Base-by-base conservation (phyloP, 495 filamentous ascomycete species). In the Talaromyces liani region DNA sequence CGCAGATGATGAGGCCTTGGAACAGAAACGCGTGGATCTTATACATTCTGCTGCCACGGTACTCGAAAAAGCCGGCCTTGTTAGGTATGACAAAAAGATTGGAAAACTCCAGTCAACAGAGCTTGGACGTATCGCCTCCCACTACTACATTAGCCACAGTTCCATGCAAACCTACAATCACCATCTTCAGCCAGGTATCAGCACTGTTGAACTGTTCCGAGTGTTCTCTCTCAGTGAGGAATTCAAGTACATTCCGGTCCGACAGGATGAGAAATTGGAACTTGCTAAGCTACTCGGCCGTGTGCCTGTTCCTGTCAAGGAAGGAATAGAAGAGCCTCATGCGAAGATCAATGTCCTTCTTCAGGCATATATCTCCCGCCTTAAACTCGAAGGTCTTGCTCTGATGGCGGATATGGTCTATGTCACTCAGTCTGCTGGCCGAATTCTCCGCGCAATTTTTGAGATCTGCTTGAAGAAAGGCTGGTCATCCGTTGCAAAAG, bases 331-430 rank as follows among this genome's bases (percentile, higher is more conserved):
- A 65, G 94, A 99, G 70, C 91, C 95, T 24, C 93, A 96, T 41
- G 91, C 92, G 31, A 99, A 99, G 79, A 97, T 99, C 79, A 99
- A 99, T 70, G 95, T 98, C n/a, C 82, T 99, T 24, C 81, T 99
- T 6, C 94, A 99, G 69, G 94, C 95, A 12, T 97, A 94, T 70
- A 97, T 99, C 62, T 97, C 93, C 27, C 85, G 95, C 49, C 87
- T 99, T 36, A 92, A 92, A 72, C 86, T 99, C 4, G 93, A 98
- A 47, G 94, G 94, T 1, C 79, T 98, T 64, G 95, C 94, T 8
- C 76, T 99, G 66, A 97, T 98, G 95, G 93, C 95, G 22, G 94
- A 99, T 72, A 87, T 98, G 84, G 93, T 99, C 18, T 99, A 98
- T 69, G 93, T 99, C 61, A 98, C 94, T 0, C 95, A 99, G 72